Evolutionary conservation across 805 yeast species (phyloP).

Genomic region (Spathaspora gorwiae): DNA sequence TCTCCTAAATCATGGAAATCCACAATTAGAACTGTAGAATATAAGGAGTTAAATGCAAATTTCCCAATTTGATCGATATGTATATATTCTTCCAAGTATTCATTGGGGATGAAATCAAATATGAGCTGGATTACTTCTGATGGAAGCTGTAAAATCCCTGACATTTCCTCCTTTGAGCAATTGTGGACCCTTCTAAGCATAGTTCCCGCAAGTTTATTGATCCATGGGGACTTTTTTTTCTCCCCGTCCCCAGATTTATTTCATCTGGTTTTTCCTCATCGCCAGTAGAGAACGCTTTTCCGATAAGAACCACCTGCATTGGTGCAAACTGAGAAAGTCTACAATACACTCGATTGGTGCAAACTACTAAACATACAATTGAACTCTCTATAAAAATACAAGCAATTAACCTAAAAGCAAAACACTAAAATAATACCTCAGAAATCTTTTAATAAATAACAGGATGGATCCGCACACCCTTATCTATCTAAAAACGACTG

Average conservation of each 20-base stretch:
- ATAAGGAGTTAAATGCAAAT: background rate
- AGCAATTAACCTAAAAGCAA: background rate
- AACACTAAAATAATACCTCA: background rate
- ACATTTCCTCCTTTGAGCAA: background rate
- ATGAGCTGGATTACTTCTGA: background rate
- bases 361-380: too few species aligned
- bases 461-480: too few species aligned
- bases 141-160: background rate
- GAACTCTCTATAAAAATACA: background rate
- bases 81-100: background rate
- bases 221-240: too few species aligned
- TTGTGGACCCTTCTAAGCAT: too few species aligned
- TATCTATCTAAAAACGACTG: constrained; percentile 34
- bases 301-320: too few species aligned
- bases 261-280: too few species aligned
- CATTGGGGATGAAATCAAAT: background rate
- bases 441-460: too few species aligned
- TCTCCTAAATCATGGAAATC: background rate
- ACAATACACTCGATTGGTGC: too few species aligned
- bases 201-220: too few species aligned
- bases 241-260: too few species aligned
- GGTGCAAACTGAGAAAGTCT: too few species aligned
- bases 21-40: background rate
- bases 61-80: background rate
- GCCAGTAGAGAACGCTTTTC: too few species aligned